Evolutionary conservation across 139 green algal genomes (phyloP).

Genomic region (Chlamydomonas sp.): DNA sequence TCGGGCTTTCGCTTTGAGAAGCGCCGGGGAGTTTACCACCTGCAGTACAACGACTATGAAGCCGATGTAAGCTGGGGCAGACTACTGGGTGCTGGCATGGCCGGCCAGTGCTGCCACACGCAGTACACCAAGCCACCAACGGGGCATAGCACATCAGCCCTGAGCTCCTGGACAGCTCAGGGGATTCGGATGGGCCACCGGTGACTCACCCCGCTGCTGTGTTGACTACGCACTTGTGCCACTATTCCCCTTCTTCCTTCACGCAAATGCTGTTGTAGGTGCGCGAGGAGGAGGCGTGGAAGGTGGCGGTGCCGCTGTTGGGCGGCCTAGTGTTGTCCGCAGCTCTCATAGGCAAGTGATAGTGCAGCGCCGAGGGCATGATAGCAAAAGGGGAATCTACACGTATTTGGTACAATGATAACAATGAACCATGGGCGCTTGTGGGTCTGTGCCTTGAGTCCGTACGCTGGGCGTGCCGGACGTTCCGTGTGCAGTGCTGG

Average conservation of each 20-base stretch:
- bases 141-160: too few relatives aligned
- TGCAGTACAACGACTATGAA: conserved; percentile 32
- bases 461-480: too few relatives aligned
- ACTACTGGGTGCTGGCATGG: background rate
- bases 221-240: too few relatives aligned
- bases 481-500: too few relatives aligned
- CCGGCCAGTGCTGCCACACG: too few relatives aligned
- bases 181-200: background rate
- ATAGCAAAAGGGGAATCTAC: too few relatives aligned
- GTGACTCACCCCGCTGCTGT: too few relatives aligned
- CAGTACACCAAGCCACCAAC: too few relatives aligned
- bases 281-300: conserved; percentile 33
- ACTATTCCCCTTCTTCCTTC: background rate
- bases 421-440: too few relatives aligned
- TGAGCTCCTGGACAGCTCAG: background rate
- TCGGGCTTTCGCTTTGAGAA: conserved; percentile 11
- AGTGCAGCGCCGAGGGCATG: too few relatives aligned
- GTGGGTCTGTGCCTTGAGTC: too few relatives aligned
- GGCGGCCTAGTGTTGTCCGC: conserved; percentile 13
- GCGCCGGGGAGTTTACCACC: background rate
- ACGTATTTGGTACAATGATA: too few relatives aligned
- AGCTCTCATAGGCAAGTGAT: conserved; percentile 1
- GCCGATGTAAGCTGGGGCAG: background rate
- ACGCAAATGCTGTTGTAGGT: background rate
- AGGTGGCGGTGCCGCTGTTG: background rate